These are phyloP conservation scores for Suillus spraguei DNA, from an alignment of 768 basidiomycete genomes.

Conservation along the genomic window DNA sequence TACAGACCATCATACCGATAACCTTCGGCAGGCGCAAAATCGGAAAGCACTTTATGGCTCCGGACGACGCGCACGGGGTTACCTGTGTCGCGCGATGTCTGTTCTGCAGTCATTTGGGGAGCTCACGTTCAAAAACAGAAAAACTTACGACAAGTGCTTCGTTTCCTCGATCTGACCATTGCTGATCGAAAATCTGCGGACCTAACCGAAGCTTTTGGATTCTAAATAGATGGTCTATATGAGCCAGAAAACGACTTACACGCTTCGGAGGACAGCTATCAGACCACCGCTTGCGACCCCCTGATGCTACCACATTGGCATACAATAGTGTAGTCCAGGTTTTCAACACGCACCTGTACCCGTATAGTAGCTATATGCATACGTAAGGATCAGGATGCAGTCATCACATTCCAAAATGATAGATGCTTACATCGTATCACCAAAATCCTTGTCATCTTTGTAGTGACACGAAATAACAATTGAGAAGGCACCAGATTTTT, in stretches of 20 bases:
- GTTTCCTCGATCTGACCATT: constrained; percentile 20
- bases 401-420: neutral
- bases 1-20: constrained; percentile 36
- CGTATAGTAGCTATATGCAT: constrained; percentile 29
- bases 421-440: constrained; percentile 27
- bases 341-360: constrained; percentile 17
- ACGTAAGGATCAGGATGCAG: constrained; percentile 2
- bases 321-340: neutral
- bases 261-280: constrained; percentile 20
- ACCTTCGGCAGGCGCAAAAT: constrained; percentile 28
- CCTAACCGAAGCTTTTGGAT: constrained; percentile 19
- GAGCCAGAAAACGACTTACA: constrained; percentile 18
- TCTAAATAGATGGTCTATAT: neutral
- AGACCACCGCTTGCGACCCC: constrained; percentile 21
- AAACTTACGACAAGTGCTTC: constrained; percentile 22
- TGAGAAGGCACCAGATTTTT: constrained; percentile 17
- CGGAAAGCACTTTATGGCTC: constrained; percentile 21
- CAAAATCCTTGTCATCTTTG: constrained; percentile 27
- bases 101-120: neutral
- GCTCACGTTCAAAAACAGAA: neutral
- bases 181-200: constrained; percentile 27
- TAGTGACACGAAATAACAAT: constrained; percentile 25
- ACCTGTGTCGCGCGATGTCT: constrained; percentile 26
- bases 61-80: constrained; percentile 31
- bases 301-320: constrained; percentile 2